Conservation (phyloP, 2,329 filamentous ascomycete species). For the Aspergillus costaricaensis region DNA sequence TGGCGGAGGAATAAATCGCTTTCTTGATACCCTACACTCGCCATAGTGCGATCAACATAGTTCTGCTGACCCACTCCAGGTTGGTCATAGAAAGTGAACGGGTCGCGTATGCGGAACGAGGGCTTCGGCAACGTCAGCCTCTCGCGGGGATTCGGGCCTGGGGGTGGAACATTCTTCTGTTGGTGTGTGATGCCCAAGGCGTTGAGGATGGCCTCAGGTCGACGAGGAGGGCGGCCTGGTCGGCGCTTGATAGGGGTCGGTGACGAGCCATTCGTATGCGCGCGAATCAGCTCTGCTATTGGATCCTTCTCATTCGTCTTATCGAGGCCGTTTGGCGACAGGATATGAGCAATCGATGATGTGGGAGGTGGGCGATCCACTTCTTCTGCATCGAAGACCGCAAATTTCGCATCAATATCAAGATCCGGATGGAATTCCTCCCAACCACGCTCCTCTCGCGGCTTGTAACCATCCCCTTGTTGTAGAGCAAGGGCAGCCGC, state of each 20-base stretch:
- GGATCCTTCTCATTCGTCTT: slow-evolving; percentile 30
- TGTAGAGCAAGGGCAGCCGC: slow-evolving; percentile 86
- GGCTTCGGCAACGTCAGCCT: slow-evolving; percentile 53
- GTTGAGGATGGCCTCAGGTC: slow-evolving; percentile 61
- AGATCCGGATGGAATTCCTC: slow-evolving; percentile 96
- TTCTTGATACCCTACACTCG: slow-evolving; percentile 92
- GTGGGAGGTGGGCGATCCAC: slow-evolving; percentile 72
- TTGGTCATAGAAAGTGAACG: slow-evolving; percentile 64
- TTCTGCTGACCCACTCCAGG: slow-evolving; percentile 81
- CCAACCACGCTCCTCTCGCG: slow-evolving; percentile 93
- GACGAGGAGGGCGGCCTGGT: slow-evolving; percentile 66
- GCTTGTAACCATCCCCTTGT: slow-evolving; percentile 95
- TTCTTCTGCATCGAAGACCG: slow-evolving; percentile 77
- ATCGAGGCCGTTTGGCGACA: slow-evolving; percentile 29
- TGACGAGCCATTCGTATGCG: slow-evolving; percentile 36
- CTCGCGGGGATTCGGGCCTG: slow-evolving; percentile 53
- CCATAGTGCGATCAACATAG: slow-evolving; percentile 96
- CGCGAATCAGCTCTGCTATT: slow-evolving; percentile 48
- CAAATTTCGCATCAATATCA: slow-evolving; percentile 79
- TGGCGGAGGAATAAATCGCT: slow-evolving; percentile 84
- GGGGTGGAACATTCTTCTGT: slow-evolving; percentile 53
- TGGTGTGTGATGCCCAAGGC: slow-evolving; percentile 61
- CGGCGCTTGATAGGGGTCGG: slow-evolving; percentile 57
- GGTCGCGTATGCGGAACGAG: slow-evolving; percentile 49
- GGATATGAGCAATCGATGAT: slow-evolving; percentile 42